Conservation (phyloP, 2,329 filamentous ascomycete genomes). For the Elsinoe perseae region DNA sequence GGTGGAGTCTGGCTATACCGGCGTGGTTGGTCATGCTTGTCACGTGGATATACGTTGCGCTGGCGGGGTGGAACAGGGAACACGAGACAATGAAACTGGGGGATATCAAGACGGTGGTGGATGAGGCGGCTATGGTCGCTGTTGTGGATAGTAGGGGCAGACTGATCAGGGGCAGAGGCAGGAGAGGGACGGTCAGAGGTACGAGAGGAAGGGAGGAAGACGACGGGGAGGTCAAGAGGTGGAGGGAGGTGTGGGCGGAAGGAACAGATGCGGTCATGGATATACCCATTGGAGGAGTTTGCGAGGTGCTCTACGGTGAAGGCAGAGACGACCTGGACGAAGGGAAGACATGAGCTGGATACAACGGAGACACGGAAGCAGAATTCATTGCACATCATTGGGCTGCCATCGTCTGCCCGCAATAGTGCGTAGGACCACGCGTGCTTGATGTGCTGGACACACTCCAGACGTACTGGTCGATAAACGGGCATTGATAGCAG, state of each 20-base stretch:
- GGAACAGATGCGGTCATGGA: slow-evolving; percentile 98
- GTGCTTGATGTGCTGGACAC: no score
- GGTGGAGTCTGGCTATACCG: slow-evolving; percentile 93
- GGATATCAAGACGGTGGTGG: slow-evolving; percentile 81
- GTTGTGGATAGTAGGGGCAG: slow-evolving; percentile 66
- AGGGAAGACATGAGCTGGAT: background rate
- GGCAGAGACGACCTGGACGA: slow-evolving; percentile 31
- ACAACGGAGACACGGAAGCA: background rate
- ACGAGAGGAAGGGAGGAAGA: slow-evolving; percentile 35
- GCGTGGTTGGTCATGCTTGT: slow-evolving; percentile 82
- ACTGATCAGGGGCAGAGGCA: slow-evolving; percentile 34
- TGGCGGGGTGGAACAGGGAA: slow-evolving; percentile 84
- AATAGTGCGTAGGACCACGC: no score
- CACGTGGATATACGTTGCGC: slow-evolving; percentile 87
- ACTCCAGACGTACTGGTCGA: no score
- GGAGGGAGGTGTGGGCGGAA: slow-evolving; percentile 78
- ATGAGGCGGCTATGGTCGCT: slow-evolving; percentile 80
- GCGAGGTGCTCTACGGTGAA: slow-evolving; percentile 82
- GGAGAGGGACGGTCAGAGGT: slow-evolving; percentile 23
- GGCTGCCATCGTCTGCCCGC: no score
- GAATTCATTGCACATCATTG: no score
- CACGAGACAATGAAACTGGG: slow-evolving; percentile 74
- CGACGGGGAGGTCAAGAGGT: slow-evolving; percentile 48
- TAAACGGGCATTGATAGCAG: no score
- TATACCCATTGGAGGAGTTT: slow-evolving; percentile 87